These are phyloP conservation scores for Diplosphaera chodatii DNA, from an alignment of 139 green algal species.

Conservation along the genomic window DNA sequence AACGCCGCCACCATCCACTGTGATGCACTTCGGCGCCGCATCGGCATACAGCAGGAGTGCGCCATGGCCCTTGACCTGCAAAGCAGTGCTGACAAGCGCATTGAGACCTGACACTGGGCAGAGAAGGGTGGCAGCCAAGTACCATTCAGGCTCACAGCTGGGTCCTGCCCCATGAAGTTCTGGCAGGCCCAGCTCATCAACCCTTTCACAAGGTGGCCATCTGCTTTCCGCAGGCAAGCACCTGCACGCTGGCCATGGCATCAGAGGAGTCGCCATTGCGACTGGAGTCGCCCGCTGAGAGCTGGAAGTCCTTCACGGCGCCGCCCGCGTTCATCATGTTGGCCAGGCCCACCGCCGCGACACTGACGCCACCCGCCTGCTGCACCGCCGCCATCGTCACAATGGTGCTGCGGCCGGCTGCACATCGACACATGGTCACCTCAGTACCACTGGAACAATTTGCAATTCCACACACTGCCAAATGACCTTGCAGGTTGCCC, in stretches of 20 bases:
- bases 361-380: constrained; percentile 14
- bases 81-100: neutral
- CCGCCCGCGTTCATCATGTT: constrained; percentile 73
- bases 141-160: neutral
- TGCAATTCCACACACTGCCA: too few relatives aligned
- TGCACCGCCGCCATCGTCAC: constrained; percentile 27
- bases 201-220: too few relatives aligned
- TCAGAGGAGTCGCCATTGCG: neutral
- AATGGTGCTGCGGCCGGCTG: constrained; percentile 20
- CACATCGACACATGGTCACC: too few relatives aligned
- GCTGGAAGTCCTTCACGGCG: constrained; percentile 38
- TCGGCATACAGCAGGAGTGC: constrained; percentile 19
- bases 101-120: too few relatives aligned
- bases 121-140: neutral
- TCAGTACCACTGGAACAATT: too few relatives aligned
- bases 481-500: too few relatives aligned
- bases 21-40: neutral
- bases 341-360: constrained; percentile 57
- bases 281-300: neutral
- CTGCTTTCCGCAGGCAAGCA: neutral
- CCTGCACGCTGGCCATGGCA: neutral
- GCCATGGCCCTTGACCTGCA: constrained; percentile 20
- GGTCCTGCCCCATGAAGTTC: too few relatives aligned
- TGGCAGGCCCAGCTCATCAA: too few relatives aligned
- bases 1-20: neutral